Evolutionary conservation across 2,329 filamentous ascomycete species (phyloP).

Genomic region (Emericellopsis atlantica): DNA sequence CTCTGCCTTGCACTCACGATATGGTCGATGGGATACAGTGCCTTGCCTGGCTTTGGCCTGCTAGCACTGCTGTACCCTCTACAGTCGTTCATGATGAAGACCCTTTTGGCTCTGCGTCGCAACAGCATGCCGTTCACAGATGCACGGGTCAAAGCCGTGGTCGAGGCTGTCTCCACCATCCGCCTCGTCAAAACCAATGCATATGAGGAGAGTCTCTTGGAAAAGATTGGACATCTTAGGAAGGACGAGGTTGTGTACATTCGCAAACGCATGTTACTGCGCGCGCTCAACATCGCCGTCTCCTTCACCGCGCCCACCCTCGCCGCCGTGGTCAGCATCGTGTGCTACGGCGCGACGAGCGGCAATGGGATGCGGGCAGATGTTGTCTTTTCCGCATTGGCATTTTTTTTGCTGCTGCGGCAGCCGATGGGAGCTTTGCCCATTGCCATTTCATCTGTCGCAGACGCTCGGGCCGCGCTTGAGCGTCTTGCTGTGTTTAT

Average conservation of each 20-base stretch:
- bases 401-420: constrained; percentile 11
- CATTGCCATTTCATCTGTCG: constrained; percentile 9
- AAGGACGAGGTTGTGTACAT: constrained; percentile 11
- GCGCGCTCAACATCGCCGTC: constrained; percentile 11
- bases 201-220: constrained; percentile 10
- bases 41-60: constrained; percentile 12
- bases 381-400: constrained; percentile 6
- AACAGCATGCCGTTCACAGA: constrained; percentile 13
- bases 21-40: constrained; percentile 12
- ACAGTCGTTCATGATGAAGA: constrained; percentile 9
- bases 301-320: constrained; percentile 11
- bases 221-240: constrained; percentile 9
- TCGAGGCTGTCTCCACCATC: constrained; percentile 12
- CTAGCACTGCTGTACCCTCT: constrained; percentile 11
- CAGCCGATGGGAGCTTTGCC: constrained; percentile 9
- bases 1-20: constrained; percentile 12
- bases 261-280: constrained; percentile 11
- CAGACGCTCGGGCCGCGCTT: constrained; percentile 9
- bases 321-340: constrained; percentile 10
- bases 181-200: constrained; percentile 13
- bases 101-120: constrained; percentile 10
- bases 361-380: background rate
- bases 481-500: constrained; percentile 10
- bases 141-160: constrained; percentile 11
- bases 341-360: constrained; percentile 2